These are phyloP conservation scores for Manihot esculenta DNA, from an alignment of 441 rosid species.

Conservation along the genomic window DNA sequence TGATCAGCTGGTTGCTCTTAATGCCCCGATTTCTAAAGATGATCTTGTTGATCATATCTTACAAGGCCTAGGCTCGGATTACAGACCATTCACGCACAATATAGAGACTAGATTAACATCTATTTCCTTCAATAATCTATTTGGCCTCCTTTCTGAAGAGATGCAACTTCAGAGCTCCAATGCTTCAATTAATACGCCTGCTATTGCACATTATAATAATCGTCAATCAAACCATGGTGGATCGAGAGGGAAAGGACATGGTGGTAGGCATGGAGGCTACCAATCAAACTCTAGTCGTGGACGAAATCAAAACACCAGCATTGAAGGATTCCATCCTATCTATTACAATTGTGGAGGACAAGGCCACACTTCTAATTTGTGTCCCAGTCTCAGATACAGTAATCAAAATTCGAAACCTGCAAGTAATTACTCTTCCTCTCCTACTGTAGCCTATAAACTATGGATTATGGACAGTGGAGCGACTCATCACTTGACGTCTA, in stretches of 20 bases:
- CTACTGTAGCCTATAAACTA: not conserved
- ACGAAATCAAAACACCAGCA: not conserved
- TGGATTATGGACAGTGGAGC: not conserved
- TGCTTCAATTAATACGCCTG: no score
- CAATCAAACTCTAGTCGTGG: not conserved
- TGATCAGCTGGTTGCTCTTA: no score
- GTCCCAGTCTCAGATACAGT: not conserved
- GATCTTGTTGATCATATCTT: no score
- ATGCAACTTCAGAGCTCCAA: no score
- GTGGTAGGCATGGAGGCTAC: not conserved
- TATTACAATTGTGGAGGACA: not conserved
- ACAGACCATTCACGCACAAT: not conserved
- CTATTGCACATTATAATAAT: no score
- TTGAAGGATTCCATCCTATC: not conserved
- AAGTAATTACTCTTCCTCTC: not conserved
- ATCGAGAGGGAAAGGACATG: not conserved
- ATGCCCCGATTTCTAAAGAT: no score
- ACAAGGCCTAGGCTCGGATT: not conserved
- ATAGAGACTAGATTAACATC: not conserved
- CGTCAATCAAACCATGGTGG: no score
- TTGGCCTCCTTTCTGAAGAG: not conserved
- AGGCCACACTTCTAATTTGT: not conserved
- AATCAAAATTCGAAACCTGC: not conserved
- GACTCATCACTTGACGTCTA: no score
- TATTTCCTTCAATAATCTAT: not conserved